Evolutionary conservation across 2,329 filamentous ascomycete genomes (phyloP).

Genomic region (Aspergillus viridinutans): DNA sequence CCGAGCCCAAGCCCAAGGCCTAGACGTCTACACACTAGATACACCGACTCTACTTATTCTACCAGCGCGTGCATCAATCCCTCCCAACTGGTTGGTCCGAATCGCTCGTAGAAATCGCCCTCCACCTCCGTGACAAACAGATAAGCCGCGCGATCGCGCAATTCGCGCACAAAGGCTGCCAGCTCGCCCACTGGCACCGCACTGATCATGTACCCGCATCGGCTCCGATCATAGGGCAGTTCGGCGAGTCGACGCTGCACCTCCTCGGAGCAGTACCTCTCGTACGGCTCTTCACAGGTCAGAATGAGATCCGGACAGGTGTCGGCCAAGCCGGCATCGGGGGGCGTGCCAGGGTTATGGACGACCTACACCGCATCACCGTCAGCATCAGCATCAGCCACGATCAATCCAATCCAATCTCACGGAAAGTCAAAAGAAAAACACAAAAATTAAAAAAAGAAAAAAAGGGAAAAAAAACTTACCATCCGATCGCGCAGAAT

Average conservation of each 20-base stretch:
- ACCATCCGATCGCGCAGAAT: constrained; percentile 8
- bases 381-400: no score
- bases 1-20: no score
- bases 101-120: constrained; percentile 16
- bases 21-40: no score
- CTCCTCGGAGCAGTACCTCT: constrained; percentile 8
- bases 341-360: constrained; percentile 16
- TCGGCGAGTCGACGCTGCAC: constrained; percentile 9
- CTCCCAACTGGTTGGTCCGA: constrained; percentile 11
- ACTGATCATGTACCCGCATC: constrained; percentile 12
- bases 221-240: constrained; percentile 5
- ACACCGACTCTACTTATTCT: no score
- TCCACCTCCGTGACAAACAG: constrained; percentile 13
- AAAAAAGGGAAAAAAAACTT: no score
- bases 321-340: constrained; percentile 5
- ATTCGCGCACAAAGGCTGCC: constrained; percentile 9
- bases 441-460: no score
- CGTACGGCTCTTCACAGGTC: constrained; percentile 13
- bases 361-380: not conserved
- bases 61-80: constrained; percentile 6
- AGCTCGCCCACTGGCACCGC: constrained; percentile 11
- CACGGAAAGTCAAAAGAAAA: no score
- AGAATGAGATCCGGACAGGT: constrained; percentile 10
- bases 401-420: no score
- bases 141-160: constrained; percentile 9